Base-by-base conservation (phyloP, 2,329 filamentous ascomycete species). In the Pestalotiopsis sp. region DNA sequence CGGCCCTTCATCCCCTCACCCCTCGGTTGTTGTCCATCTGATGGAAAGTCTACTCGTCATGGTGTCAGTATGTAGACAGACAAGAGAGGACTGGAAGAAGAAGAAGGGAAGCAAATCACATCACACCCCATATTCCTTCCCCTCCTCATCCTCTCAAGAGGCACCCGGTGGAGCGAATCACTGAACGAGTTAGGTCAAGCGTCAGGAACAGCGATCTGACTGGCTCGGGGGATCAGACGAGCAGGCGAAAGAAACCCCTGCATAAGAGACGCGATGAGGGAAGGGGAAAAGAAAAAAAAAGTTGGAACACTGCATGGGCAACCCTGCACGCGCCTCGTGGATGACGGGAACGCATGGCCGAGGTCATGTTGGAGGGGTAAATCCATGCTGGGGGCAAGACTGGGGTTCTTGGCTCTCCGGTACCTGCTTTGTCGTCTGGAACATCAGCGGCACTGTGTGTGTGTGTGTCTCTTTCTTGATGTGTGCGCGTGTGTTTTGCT, bases 171-270 rank as follows among this genome's bases (percentile, higher is more conserved):
- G 61, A 39, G 11, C 61, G 20, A 49, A 64, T 64, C 20, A 52
- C 12, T 49, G 61, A 38, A 25, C 61, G 20, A 52, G 41, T 49
- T 27, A 23, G 61, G 61, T 25, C 61, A 64, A 64, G 61, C 61
- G 61, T 52, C 61, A 64, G 61, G 61, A 25, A 64, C 61, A 64
- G 61, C 39, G 61, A 45, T 64, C n/a, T 39, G 14, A 64, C 25
- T 64, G 38, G 61, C 39, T 52, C 61, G 61, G 25, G 61, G 61
- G 39, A 64, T n/a, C 61, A 49, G 13, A 52, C 45, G 45, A 64
- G 61, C 38, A 25, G 20, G 27, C 31, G 31, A 36, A 52, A 49
- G 11, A 62, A 31, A 62, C 59, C 59, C 59, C 59, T 62, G 59
- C 27, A 62, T 36, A 27, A 20, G 36, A 36, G 59, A 62, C 27